Evolutionary conservation across 208 protist genomes (phyloP).

Genomic region (Phytomonas serpens): DNA sequence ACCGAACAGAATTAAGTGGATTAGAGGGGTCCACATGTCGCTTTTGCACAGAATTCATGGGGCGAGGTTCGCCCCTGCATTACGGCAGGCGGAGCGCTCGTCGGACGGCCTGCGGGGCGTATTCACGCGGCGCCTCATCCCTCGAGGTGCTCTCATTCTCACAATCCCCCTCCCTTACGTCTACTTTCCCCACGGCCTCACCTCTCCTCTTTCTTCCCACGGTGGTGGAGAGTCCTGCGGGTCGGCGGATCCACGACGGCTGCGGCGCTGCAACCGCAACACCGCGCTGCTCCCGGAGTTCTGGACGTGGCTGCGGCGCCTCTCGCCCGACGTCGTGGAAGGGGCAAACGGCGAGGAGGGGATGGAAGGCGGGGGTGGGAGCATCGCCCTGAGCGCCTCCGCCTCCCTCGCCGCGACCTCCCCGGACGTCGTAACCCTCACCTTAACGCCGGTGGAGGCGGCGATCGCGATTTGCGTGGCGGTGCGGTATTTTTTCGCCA

Average conservation of each 20-base stretch:
- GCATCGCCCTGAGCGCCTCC: slow-evolving; percentile 3
- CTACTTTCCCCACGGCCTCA: slow-evolving; percentile 28
- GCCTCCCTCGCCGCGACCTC: not conserved
- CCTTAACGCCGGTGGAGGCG: slow-evolving; percentile 67
- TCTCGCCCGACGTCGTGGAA: slow-evolving; percentile 23
- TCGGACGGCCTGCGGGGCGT: slow-evolving; percentile 61
- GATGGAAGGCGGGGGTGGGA: not conserved
- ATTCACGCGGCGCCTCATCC: slow-evolving; percentile 20
- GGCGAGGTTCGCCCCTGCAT: slow-evolving; percentile 13
- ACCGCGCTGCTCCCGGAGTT: slow-evolving; percentile 52
- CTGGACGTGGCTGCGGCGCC: slow-evolving; percentile 46
- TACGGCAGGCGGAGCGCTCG: slow-evolving; percentile 23
- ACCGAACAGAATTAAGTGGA: not conserved
- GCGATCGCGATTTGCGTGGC: slow-evolving; percentile 40
- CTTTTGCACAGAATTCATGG: slow-evolving; percentile 21
- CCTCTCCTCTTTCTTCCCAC: not conserved
- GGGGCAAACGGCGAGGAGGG: not conserved
- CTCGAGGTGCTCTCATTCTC: slow-evolving; percentile 34
- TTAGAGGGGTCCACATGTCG: slow-evolving; percentile 6
- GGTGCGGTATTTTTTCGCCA: slow-evolving; percentile 63
- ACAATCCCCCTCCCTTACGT: slow-evolving; percentile 49
- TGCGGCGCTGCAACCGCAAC: slow-evolving; percentile 51
- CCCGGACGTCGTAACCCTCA: slow-evolving; percentile 28
- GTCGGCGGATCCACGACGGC: not conserved
- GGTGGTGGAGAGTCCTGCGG: not conserved